These are phyloP conservation scores for Croton laevigatus DNA, from an alignment of 441 rosid genomes.

Conservation along the genomic window DNA sequence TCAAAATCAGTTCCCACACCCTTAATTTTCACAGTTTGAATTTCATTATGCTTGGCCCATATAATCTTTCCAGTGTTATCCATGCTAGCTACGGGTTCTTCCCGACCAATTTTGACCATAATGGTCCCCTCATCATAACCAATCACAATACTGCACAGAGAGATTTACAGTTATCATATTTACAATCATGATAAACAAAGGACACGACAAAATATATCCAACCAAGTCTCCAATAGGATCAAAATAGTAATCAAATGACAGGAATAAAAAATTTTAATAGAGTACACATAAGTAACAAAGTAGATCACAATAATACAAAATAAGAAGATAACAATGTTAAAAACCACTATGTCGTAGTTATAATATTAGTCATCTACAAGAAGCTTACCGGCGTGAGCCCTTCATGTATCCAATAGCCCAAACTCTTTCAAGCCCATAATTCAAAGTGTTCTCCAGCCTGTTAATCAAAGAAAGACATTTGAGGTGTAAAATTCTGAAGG, in stretches of 20 bases:
- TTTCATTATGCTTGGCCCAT: conserved; percentile 99
- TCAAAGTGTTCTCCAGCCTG: conserved; percentile 89
- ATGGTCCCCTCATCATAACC: conserved; percentile 99
- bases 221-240: background rate
- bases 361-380: conserved; percentile 2
- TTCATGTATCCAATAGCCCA: conserved; percentile 82
- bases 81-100: conserved; percentile 99
- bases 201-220: conserved; percentile 3
- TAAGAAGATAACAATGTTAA: background rate
- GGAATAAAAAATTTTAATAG: no score
- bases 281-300: background rate
- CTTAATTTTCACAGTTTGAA: conserved; percentile 97
- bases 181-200: conserved; percentile 15
- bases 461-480: conserved; percentile 13
- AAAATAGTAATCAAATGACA: no score
- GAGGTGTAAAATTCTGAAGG: background rate
- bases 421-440: conserved; percentile 88
- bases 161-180: conserved; percentile 14
- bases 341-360: background rate
- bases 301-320: background rate
- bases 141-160: conserved; percentile 66
- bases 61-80: conserved; percentile 97
- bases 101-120: conserved; percentile 97
- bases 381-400: conserved; percentile 70
- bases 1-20: conserved; percentile 91